Evolutionary conservation across 2,329 filamentous ascomycete species (phyloP), one percentile per base, ranked within the genome.

Genomic region (Xylaria sp.): DNA sequence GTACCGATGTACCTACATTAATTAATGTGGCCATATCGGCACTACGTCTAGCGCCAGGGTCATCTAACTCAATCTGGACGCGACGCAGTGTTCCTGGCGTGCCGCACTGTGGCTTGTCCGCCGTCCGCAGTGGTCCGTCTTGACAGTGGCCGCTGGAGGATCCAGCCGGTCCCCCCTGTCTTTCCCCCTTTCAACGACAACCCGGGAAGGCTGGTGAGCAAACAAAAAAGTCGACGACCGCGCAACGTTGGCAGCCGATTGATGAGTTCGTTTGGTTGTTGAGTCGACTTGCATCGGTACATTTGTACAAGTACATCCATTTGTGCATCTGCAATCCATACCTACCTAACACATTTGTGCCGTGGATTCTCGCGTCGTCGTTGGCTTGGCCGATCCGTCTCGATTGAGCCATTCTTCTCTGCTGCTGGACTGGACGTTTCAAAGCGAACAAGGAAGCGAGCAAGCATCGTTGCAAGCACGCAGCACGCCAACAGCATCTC

Each of bases 41-140:
- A 46, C 42, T 46, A 46, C 10, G 54, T 30, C 47, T 56, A 57
- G 57, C 55, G 57, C n/a, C 54, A 44, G 60, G 57, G 50, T 35
- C 19, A n/a, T 44, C 57, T 59, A 62, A 55, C 60, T 30, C 35
- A 52, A 62, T 54, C 46, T 44, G n/a, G 60, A 16, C 19, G 52
- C 52, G 58, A 18, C 54, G 51, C 11, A 39, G 18, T 42, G 34
- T 37, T 46, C 10, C 34, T 47, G 51, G 7, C 18, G 7, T 48
- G 30, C n/a, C 52, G 48, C 44, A 56, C 59, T 39, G 52, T 59
- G 16, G 55, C 56, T 59, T 55, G 50, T 56, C 49, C 44, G 11
- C 19, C 39, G 30, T n/a, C 13, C 44, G 7, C 13, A 9, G 4
- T 49, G 16, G 8, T 49, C 8, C 47, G 47, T 49, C 47, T 49